Conservation (phyloP, 2,329 filamentous ascomycete genomes). For the Neonectria faginata region DNA sequence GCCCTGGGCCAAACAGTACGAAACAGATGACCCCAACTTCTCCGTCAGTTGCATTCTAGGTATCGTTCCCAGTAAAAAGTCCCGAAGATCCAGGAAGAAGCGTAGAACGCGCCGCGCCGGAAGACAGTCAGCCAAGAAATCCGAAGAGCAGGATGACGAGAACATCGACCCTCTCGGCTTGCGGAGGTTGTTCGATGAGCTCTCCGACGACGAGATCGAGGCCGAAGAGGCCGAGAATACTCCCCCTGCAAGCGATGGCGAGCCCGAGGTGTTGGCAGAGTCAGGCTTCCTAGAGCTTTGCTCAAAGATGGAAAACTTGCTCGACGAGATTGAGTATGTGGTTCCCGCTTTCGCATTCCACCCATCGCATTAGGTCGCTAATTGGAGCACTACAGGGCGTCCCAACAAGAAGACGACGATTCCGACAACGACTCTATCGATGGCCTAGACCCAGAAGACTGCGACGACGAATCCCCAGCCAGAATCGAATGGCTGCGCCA, state of each 20-base stretch:
- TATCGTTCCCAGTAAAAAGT: slow-evolving; percentile 40
- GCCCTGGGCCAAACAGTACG: slow-evolving; percentile 41
- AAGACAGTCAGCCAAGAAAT: slow-evolving; percentile 19
- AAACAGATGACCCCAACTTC: slow-evolving; percentile 46
- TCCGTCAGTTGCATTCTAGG: slow-evolving; percentile 47
- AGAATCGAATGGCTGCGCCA: slow-evolving; percentile 50
- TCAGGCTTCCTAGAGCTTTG: slow-evolving; percentile 45
- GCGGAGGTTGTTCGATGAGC: slow-evolving; percentile 42
- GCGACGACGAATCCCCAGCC: slow-evolving; percentile 56
- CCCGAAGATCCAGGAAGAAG: slow-evolving; percentile 38
- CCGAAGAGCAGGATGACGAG: slow-evolving; percentile 23
- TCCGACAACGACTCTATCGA: slow-evolving; percentile 47
- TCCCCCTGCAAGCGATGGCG: slow-evolving; percentile 24
- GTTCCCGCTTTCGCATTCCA: not conserved
- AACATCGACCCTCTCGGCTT: slow-evolving; percentile 36
- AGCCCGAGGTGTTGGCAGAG: slow-evolving; percentile 41
- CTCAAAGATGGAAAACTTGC: slow-evolving; percentile 42
- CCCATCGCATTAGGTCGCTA: slow-evolving; percentile 5
- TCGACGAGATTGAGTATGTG: slow-evolving; percentile 49
- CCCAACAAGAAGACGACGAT: slow-evolving; percentile 35
- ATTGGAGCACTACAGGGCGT: slow-evolving; percentile 29
- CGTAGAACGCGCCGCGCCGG: slow-evolving; percentile 35
- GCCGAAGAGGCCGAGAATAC: slow-evolving; percentile 19
- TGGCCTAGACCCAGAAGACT: slow-evolving; percentile 46
- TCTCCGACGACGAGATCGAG: slow-evolving; percentile 38